A percentile compares a stretch with the other conserved stretches of the same genome.
phyloP scores from a whole-genome alignment of 768 basidiomycete genomes.

The Suillus subaureus region DNA sequence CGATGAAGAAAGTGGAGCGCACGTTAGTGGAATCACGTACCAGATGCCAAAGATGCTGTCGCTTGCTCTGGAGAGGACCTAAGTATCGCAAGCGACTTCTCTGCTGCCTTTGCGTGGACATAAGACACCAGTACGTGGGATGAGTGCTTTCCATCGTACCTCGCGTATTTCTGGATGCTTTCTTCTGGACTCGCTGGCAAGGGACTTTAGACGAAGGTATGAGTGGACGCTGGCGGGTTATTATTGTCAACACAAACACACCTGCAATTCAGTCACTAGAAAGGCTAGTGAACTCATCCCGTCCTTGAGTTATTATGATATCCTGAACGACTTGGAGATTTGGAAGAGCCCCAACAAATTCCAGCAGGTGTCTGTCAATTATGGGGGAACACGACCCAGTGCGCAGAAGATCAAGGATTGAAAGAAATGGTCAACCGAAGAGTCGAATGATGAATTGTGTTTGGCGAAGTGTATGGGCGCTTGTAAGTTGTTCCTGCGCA shows the following conservation, averaged over 20 bases:
- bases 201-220: slow-evolving; percentile 50
- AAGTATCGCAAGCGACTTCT: slow-evolving; percentile 82
- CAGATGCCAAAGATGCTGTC: slow-evolving; percentile 68
- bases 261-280: slow-evolving; percentile 76
- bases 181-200: slow-evolving; percentile 86
- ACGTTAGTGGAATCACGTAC: slow-evolving; percentile 41
- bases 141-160: slow-evolving; percentile 41
- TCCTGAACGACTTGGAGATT: background rate
- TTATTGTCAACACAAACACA: slow-evolving; percentile 32
- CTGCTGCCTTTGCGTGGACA: slow-evolving; percentile 64
- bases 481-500: background rate
- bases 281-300: slow-evolving; percentile 70
- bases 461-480: background rate
- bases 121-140: background rate
- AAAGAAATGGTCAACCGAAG: background rate
- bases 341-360: background rate
- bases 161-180: slow-evolving; percentile 94
- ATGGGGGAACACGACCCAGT: background rate
- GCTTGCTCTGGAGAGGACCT: slow-evolving; percentile 83
- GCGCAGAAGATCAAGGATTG: background rate
- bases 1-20: background rate
- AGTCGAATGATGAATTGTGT: background rate
- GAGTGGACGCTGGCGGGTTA: slow-evolving; percentile 12
- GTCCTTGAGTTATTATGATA: background rate
- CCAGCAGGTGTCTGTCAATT: background rate